Evolutionary conservation across 2,329 filamentous ascomycete species (phyloP).

Genomic region (Westerdykella sp.): DNA sequence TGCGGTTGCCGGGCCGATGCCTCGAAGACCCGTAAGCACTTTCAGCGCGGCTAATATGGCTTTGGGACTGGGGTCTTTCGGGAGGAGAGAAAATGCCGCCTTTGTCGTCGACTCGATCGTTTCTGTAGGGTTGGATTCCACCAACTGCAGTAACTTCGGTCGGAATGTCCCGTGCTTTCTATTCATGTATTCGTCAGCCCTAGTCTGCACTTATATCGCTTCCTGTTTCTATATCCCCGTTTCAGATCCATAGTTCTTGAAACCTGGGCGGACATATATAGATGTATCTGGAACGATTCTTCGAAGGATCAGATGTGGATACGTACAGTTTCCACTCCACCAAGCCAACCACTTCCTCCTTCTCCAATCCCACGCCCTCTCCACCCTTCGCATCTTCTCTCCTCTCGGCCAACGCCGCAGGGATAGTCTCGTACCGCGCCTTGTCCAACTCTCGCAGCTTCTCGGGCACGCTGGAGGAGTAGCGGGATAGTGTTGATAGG

Average conservation of each 20-base stretch:
- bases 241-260: too few relatives aligned
- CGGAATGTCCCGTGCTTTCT: slow-evolving; percentile 49
- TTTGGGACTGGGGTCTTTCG: background rate
- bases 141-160: slow-evolving; percentile 41
- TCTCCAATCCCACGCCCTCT: slow-evolving; percentile 14
- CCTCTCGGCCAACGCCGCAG: slow-evolving; percentile 13
- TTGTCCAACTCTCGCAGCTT: slow-evolving; percentile 27
- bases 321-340: slow-evolving; percentile 39
- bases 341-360: slow-evolving; percentile 27
- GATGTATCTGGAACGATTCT: too few relatives aligned
- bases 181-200: background rate
- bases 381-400: background rate
- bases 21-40: slow-evolving; percentile 56
- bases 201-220: background rate
- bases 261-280: too few relatives aligned
- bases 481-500: slow-evolving; percentile 18
- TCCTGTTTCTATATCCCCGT: background rate
- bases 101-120: slow-evolving; percentile 46
- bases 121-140: slow-evolving; percentile 53
- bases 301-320: background rate
- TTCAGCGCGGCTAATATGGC: slow-evolving; percentile 40
- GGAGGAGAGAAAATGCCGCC: slow-evolving; percentile 42
- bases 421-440: slow-evolving; percentile 27
- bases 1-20: slow-evolving; percentile 73
- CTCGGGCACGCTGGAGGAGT: slow-evolving; percentile 19